These are phyloP conservation scores for Biscogniauxia marginata DNA, from an alignment of 2,329 filamentous ascomycete genomes.

Conservation along the genomic window DNA sequence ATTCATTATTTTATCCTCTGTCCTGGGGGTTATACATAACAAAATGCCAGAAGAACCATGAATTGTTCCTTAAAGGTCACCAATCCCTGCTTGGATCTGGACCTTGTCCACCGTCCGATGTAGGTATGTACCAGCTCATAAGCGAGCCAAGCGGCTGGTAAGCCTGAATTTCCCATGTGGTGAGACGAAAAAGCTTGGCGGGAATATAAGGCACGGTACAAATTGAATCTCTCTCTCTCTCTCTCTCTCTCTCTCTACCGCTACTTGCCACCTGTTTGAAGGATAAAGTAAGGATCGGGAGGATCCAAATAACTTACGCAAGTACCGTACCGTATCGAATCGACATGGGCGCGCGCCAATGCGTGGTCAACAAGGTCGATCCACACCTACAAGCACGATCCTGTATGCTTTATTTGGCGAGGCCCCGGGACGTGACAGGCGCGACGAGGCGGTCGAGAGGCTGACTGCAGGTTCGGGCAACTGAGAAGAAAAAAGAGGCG, in stretches of 20 bases:
- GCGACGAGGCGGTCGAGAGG: too few relatives aligned
- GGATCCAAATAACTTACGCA: neutral
- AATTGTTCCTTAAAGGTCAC: neutral
- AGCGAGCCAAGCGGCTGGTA: neutral
- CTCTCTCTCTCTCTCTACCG: too few relatives aligned
- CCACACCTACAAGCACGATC: neutral
- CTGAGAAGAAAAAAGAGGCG: too few relatives aligned
- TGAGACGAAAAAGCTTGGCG: neutral
- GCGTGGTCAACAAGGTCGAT: neutral
- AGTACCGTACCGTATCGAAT: neutral
- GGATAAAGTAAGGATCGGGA: neutral
- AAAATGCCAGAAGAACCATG: neutral
- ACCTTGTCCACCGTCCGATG: neutral
- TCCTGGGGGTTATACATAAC: neutral
- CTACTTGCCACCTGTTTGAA: too few relatives aligned
- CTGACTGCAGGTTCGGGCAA: too few relatives aligned
- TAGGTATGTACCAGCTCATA: neutral
- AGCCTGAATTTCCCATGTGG: neutral
- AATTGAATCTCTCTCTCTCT: neutral
- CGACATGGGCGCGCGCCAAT: too few relatives aligned
- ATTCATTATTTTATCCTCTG: neutral
- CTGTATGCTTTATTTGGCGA: too few relatives aligned
- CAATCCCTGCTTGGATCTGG: neutral
- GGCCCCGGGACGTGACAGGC: too few relatives aligned
- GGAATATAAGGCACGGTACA: neutral